These are phyloP conservation scores for Roridomyces roridus DNA, from an alignment of 768 basidiomycete genomes.

Conservation along the genomic window DNA sequence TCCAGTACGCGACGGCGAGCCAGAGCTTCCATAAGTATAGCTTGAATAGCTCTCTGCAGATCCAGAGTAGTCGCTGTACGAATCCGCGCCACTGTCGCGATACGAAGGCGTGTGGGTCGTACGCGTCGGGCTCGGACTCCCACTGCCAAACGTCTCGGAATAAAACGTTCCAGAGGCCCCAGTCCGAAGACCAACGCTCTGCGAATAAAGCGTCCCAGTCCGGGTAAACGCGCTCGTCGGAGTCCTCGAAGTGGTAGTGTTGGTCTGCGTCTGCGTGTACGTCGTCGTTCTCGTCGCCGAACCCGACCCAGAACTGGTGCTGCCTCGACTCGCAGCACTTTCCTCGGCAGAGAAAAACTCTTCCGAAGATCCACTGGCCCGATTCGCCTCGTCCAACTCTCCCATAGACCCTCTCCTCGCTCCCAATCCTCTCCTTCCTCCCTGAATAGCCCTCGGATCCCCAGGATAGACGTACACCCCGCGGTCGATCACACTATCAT, in stretches of 20 bases:
- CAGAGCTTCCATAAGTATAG: conserved; percentile 11
- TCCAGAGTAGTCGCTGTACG: conserved; percentile 34
- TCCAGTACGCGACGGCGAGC: conserved; percentile 2
- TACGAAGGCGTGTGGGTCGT: conserved; percentile 30
- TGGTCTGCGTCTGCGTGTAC: neutral
- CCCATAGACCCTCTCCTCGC: conserved; percentile 77
- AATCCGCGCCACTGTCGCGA: conserved; percentile 21
- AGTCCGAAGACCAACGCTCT: conserved; percentile 23
- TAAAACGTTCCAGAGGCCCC: conserved; percentile 11
- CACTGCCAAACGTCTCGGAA: neutral
- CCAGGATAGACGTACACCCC: conserved; percentile 75
- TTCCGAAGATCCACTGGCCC: conserved; percentile 38
- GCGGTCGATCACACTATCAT: conserved; percentile 73
- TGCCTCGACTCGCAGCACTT: neutral
- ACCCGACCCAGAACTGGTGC: neutral
- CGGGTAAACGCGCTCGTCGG: neutral
- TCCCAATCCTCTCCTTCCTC: conserved; percentile 47
- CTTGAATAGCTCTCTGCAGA: conserved; percentile 40
- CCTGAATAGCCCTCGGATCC: conserved; percentile 74
- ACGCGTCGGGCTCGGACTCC: conserved; percentile 39
- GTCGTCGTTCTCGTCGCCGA: neutral
- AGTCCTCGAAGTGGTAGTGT: no score
- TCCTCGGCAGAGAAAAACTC: conserved; percentile 16
- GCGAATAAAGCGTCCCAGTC: conserved; percentile 21
- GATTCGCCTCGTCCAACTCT: conserved; percentile 66